Evolutionary conservation across 495 filamentous ascomycete genomes (phyloP), one percentile per base, ranked within the genome.

Genomic region (Neurospora cerealis): DNA sequence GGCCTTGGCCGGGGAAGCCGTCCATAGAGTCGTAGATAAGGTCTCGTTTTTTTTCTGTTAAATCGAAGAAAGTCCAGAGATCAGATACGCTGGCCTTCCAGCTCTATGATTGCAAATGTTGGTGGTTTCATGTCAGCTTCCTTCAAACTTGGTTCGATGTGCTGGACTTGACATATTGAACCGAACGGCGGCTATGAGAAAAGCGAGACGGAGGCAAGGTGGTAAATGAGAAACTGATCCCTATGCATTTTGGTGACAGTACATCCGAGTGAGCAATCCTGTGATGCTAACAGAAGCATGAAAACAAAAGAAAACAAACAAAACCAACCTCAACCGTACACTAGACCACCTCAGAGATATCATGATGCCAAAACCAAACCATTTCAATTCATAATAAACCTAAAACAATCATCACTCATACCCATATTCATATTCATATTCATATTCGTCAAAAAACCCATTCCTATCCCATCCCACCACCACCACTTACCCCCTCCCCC

Each of bases 401-500:
- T 66, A 66, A 62, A 66, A 36, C 6, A 34, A 34, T 66, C 54
- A 66, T 66, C 24, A 66, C 15, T 66, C 54, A 66, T 66, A 60
- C 46, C 28, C 10, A 24, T 54, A 54, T 13, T 7, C 24, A 19
- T 62, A 62, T 34, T 66, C 46, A 54, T 54, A 54, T 13, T 7
- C 24, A 19, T 62, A 62, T 34, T 66, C 46, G 28, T 54, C 24
- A 28, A 28, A 54, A 54, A 54, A 15, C 28, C 4, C 2, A 9
- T 8, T 11, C 19, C 62, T 17, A 41, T 32, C 39, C 48, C 46
- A 42, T 7, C 4, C 21, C 11, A 60, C n/a, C 48, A 28, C 24
- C 11, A 7, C 21, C 10, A 28, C 24, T 6, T 21, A 60, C 38
- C 39, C 48, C 46, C 76, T 66, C 42, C 76, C 79, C 78, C 76